Evolutionary conservation across 2,329 filamentous ascomycete genomes (phyloP), one percentile per base, ranked within the genome.

Genomic region (Beauveria varroae): DNA sequence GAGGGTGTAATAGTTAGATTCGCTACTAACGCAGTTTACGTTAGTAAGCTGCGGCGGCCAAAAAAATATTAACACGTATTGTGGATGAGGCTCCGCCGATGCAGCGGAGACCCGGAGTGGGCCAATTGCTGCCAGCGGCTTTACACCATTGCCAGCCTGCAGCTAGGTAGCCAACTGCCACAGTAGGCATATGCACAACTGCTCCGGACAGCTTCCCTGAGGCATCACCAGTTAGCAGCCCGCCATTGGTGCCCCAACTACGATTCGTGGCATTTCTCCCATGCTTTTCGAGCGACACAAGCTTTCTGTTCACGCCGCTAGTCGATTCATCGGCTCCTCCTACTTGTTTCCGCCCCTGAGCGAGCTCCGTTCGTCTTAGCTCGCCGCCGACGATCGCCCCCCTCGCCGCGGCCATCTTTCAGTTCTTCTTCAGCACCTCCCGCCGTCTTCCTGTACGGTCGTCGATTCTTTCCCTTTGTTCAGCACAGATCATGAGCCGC

Each of bases 401-500:
- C 6, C 26, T 53, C 30, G 49, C 43, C 18, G 22, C 22, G 10
- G 24, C 46, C 30, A 43, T 24, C 30, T 30, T 16, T 46, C 22
- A 55, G 28, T 22, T 44, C 16, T 51, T 5, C n/a, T 34, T 14
- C 24, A 18, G 16, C 16, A n/a, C 24, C 30, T 37, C 20, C n/a
- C 12, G 40, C 44, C 44, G 37, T 20, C 37, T 30, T 18, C 63
- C 64, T 65, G 65, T 57, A 50, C 49, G 56, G 55, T 37, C 43
- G 58, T 63, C 64, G 63, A 51, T 53, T 55, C 60, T 65, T 60
- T 61, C 65, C 4, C 6, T 7, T 4, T n/a, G n/a, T 3, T 46
- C 37, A 58, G 61, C 57, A 53, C 60, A 68, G 65, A 74, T 61
- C 65, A 74, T 74, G 72, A 71, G 63, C 65, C 66, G 66, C 68